Evolutionary conservation across 139 green algal genomes (phyloP).

Genomic region (Coelastrella sp.): DNA sequence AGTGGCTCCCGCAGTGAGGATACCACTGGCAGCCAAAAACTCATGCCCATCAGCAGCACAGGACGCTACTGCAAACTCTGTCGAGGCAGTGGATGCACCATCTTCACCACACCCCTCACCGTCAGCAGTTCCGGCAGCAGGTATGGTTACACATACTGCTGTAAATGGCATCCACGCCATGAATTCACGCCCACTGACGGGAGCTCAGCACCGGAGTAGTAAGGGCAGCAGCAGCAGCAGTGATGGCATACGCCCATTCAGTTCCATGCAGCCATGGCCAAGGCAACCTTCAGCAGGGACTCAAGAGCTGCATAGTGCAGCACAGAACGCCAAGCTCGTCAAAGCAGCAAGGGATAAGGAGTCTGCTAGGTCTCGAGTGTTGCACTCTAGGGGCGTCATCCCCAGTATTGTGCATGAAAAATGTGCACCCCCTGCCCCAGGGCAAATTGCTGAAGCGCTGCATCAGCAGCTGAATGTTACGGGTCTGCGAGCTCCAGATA

Average conservation of each 20-base stretch:
- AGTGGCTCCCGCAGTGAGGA: no score
- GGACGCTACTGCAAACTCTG: no score
- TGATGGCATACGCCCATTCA: background rate
- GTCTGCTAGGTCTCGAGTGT: background rate
- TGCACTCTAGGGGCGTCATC: background rate
- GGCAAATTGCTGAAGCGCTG: background rate
- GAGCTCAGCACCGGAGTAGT: background rate
- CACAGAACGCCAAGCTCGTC: slow-evolving; percentile 24
- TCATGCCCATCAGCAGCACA: background rate
- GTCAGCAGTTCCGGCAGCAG: background rate
- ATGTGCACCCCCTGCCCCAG: background rate
- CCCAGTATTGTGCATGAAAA: background rate
- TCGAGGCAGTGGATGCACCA: no score
- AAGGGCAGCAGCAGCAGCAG: background rate
- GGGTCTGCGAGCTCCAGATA: background rate
- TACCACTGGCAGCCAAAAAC: background rate
- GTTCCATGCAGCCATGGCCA: slow-evolving; percentile 18
- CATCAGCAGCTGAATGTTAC: slow-evolving; percentile 31
- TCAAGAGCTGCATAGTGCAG: slow-evolving; percentile 18
- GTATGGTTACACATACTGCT: background rate
- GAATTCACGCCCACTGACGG: background rate
- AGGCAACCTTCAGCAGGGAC: background rate
- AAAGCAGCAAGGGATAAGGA: slow-evolving; percentile 23
- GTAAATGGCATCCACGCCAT: background rate
- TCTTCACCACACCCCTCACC: no score